Evolutionary conservation across 257 asterid genomes (phyloP).

Genomic region (Petunia secreta): DNA sequence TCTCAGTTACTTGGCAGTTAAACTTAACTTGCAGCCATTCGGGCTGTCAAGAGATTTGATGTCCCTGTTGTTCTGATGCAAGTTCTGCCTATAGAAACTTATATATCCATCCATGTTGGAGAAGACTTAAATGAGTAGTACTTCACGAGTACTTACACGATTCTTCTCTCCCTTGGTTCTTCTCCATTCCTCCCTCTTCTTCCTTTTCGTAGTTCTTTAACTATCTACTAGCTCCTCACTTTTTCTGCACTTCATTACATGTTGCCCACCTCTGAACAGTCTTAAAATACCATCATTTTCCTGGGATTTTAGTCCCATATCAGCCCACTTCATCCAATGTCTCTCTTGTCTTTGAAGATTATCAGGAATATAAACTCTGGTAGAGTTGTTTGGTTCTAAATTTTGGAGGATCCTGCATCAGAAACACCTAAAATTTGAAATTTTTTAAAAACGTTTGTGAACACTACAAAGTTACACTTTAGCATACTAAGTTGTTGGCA

Average conservation of each 20-base stretch:
- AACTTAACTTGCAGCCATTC: neutral
- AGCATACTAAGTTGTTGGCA: neutral
- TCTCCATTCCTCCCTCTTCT: neutral
- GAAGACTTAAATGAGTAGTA: neutral
- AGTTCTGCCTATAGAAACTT: neutral
- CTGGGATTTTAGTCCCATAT: neutral
- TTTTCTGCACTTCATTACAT: neutral
- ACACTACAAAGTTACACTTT: neutral
- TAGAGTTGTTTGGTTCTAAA: neutral
- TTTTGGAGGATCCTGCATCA: neutral
- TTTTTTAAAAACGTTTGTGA: neutral
- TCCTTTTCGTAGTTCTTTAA: neutral
- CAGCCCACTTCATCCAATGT: neutral
- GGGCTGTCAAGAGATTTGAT: neutral
- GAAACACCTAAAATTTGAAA: neutral
- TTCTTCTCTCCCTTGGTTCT: neutral
- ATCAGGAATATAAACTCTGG: neutral
- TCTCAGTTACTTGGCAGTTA: neutral
- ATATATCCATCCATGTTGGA: neutral
- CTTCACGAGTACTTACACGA: neutral
- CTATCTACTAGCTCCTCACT: neutral
- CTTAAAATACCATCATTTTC: neutral
- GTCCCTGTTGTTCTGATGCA: neutral
- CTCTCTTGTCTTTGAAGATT: neutral
- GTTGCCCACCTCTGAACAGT: neutral